Conservation (phyloP, 441 rosid species). For the Bruguiera hainesii region DNA sequence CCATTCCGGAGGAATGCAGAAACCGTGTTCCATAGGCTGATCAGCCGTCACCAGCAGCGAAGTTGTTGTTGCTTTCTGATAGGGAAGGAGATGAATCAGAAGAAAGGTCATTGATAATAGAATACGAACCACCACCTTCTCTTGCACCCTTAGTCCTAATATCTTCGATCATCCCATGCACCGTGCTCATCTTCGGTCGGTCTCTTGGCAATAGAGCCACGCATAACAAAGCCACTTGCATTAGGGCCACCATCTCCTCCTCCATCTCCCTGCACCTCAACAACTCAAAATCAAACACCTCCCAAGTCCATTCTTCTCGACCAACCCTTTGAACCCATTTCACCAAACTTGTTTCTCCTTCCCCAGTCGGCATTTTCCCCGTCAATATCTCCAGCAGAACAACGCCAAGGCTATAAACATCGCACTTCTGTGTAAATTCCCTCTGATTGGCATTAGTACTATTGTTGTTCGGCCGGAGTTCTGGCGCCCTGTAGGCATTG, state of each 20-base stretch:
- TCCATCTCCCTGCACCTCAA: constrained; percentile 33
- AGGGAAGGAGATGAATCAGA: constrained; percentile 37
- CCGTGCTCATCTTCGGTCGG: constrained; percentile 42
- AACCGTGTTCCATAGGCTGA: background rate
- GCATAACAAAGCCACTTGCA: constrained; percentile 47
- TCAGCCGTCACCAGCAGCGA: background rate
- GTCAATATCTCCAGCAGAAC: constrained; percentile 42
- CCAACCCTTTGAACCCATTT: constrained; percentile 35
- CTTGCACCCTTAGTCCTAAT: constrained; percentile 26
- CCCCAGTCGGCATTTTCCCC: constrained; percentile 37
- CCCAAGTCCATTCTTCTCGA: constrained; percentile 35
- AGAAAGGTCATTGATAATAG: constrained; percentile 29
- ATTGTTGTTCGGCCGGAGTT: constrained; percentile 20
- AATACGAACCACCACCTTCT: constrained; percentile 9
- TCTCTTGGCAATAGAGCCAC: constrained; percentile 36
- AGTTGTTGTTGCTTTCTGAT: constrained; percentile 24
- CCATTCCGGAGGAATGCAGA: background rate
- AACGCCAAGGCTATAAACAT: constrained; percentile 46
- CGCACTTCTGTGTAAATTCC: constrained; percentile 34
- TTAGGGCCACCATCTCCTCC: constrained; percentile 37
- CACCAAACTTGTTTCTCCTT: constrained; percentile 37
- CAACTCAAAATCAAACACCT: constrained; percentile 51
- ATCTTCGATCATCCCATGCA: constrained; percentile 37
- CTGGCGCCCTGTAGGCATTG: constrained; percentile 35
- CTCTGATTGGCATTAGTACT: background rate